phyloP scores from a whole-genome alignment of 2,329 filamentous ascomycete genomes.

The Ceratocystis destructans region DNA sequence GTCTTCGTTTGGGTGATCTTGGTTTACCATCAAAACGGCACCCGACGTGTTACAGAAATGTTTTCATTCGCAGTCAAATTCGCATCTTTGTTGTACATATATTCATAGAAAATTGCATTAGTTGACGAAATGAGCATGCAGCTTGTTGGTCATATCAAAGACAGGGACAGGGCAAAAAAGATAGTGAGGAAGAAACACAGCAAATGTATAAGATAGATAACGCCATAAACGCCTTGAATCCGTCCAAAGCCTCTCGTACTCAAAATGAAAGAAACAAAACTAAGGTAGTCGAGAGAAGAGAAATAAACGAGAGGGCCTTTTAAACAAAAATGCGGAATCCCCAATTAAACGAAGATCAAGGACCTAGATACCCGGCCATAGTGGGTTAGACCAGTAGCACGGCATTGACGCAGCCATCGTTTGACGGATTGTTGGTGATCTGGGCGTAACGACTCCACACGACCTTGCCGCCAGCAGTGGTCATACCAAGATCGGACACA shows the following conservation, averaged over 20 bases:
- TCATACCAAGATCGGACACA: slow-evolving; percentile 77
- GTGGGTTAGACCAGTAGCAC: slow-evolving; percentile 25
- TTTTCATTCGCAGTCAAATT: no score
- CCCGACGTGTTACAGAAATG: no score
- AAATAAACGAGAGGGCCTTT: slow-evolving; percentile 7
- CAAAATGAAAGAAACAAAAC: slow-evolving; percentile 10
- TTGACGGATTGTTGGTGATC: slow-evolving; percentile 42
- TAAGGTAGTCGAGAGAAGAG: neutral
- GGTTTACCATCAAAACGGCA: neutral
- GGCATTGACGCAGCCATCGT: slow-evolving; percentile 35
- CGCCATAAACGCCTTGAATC: slow-evolving; percentile 18
- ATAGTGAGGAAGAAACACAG: neutral
- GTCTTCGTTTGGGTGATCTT: neutral
- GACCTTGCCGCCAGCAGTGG: slow-evolving; percentile 83
- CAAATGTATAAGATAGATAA: slow-evolving; percentile 10
- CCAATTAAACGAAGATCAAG: neutral
- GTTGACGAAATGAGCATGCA: neutral
- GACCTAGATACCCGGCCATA: neutral
- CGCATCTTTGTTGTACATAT: neutral
- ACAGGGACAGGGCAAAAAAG: neutral
- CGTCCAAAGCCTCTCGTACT: slow-evolving; percentile 9
- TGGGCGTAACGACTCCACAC: slow-evolving; percentile 82
- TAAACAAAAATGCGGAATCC: neutral
- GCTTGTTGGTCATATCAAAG: neutral
- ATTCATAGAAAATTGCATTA: neutral